Evolutionary conservation across 2,329 filamentous ascomycete species (phyloP).

Genomic region (Pochonia chlamydosporia): DNA sequence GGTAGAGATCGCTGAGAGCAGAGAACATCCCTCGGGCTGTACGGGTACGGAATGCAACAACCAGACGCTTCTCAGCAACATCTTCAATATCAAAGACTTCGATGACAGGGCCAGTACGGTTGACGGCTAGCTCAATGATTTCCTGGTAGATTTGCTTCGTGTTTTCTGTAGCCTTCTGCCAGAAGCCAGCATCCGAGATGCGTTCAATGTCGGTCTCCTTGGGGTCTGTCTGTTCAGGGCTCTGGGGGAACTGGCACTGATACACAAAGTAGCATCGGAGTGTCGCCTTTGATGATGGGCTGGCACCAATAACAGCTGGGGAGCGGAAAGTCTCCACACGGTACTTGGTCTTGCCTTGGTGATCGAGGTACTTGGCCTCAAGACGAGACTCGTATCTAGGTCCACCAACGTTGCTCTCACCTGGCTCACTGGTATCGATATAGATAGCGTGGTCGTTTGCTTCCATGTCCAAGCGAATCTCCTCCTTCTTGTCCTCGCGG

Average conservation of each 20-base stretch:
- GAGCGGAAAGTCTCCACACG: constrained; percentile 97
- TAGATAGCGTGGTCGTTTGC: constrained; percentile 93
- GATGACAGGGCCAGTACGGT: constrained; percentile 86
- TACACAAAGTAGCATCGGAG: constrained; percentile 98
- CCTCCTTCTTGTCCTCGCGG: constrained; percentile 85
- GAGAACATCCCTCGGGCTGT: constrained; percentile 93
- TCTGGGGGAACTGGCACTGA: constrained; percentile 83
- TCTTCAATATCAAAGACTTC: constrained; percentile 96
- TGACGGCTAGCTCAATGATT: constrained; percentile 80
- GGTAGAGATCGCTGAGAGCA: constrained; percentile 90
- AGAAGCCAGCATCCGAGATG: constrained; percentile 88
- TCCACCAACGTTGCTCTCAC: constrained; percentile 67
- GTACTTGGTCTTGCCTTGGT: constrained; percentile 68
- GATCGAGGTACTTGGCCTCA: constrained; percentile 91
- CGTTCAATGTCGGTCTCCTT: constrained; percentile 85
- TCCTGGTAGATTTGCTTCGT: constrained; percentile 95
- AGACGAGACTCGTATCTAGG: constrained; percentile 92
- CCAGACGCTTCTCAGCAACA: constrained; percentile 84
- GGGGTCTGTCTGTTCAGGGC: constrained; percentile 61
- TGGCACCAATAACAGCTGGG: constrained; percentile 67
- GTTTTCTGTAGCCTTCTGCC: constrained; percentile 93
- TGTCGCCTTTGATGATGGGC: constrained; percentile 66
- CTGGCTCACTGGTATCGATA: constrained; percentile 93
- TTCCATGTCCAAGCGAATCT: constrained; percentile 95
- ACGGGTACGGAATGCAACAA: constrained; percentile 89